phyloP scores from a whole-genome alignment of 2,329 filamentous ascomycete species.

The Ascochyta pisi region DNA sequence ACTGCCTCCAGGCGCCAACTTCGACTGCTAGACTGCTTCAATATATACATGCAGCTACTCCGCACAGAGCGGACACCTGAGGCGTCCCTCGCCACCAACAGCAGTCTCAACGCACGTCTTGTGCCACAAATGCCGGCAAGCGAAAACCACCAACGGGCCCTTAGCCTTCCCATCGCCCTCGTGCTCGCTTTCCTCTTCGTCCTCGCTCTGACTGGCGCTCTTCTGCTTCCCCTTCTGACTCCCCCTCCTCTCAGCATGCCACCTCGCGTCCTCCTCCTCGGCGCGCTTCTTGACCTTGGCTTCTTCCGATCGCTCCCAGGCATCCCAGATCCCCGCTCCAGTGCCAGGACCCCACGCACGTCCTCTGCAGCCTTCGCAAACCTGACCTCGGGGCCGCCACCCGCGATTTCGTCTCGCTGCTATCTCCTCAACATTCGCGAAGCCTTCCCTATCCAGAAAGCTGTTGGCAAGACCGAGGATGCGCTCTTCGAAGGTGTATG shows the following conservation, averaged over 20 bases:
- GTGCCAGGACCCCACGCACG: constrained; percentile 90
- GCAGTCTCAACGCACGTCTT: constrained; percentile 41
- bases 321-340: constrained; percentile 76
- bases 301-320: constrained; percentile 67
- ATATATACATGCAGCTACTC: background rate
- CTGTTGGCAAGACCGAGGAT: constrained; percentile 85
- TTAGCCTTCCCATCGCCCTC: constrained; percentile 1
- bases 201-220: constrained; percentile 39
- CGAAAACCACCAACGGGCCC: constrained; percentile 45
- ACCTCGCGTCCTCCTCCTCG: constrained; percentile 41
- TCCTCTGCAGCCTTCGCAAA: constrained; percentile 83
- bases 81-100: constrained; percentile 11
- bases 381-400: constrained; percentile 86
- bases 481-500: constrained; percentile 93
- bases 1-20: no score
- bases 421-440: constrained; percentile 79
- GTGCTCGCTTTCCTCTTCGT: constrained; percentile 24
- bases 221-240: constrained; percentile 59
- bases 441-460: constrained; percentile 87
- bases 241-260: constrained; percentile 38
- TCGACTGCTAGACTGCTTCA: no score
- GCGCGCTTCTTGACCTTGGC: constrained; percentile 47
- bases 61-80: constrained; percentile 40
- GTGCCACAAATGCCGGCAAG: constrained; percentile 52
- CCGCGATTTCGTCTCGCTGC: constrained; percentile 79